Evolutionary conservation across 306 rosid species (phyloP), one percentile per base, ranked within the genome.

Genomic region (Gillenia trifoliata): DNA sequence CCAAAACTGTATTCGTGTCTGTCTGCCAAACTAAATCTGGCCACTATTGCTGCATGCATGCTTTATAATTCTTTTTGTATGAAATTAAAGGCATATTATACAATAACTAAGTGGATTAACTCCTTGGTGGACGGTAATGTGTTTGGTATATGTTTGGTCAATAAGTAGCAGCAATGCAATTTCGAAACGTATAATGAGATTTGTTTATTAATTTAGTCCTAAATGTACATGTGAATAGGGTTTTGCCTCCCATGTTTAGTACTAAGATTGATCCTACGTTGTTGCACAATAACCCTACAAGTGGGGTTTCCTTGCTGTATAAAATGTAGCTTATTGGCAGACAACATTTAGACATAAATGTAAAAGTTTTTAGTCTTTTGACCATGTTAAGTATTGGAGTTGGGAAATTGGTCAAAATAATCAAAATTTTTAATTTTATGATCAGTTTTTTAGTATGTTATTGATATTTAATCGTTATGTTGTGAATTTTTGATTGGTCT

Each of bases 141-240:
- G 75, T 70, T 70, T 29, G 73, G 61, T 55, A 55, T 47, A 54
- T 70, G 74, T 71, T 34, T 26, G 67, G 56, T 40, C 19, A 56
- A 34, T 13, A 15, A 33, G 49, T 25, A 70, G 19, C 74, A 68
- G 40, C 29, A 70, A 25, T 25, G 55, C 23, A 71, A 12, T 15
- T 23, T 29, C 16, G 33, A 41, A 71, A 31, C 66, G 19, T 20
- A 25, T 12, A 47, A 33, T 12, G 23, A 38, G 38, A 57, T 9
- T 72, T 33, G 25, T 63, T 63, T 60, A 60, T 13, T 59, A 9
- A 59, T 11, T 28, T 63, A 25, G 11, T 33, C 16, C 43, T 20
- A 31, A 61, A 45, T 45, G 50, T 43, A 45, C 17, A 31, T 63
- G 68, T 20, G 26, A 64, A 33, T 31, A 19, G 45, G 45, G 68